A percentile compares a stretch with the other conserved stretches of the same genome.
Evolutionary conservation across 2,329 filamentous ascomycete species (phyloP).

Genomic region (Chaetomiaceae sp.): DNA sequence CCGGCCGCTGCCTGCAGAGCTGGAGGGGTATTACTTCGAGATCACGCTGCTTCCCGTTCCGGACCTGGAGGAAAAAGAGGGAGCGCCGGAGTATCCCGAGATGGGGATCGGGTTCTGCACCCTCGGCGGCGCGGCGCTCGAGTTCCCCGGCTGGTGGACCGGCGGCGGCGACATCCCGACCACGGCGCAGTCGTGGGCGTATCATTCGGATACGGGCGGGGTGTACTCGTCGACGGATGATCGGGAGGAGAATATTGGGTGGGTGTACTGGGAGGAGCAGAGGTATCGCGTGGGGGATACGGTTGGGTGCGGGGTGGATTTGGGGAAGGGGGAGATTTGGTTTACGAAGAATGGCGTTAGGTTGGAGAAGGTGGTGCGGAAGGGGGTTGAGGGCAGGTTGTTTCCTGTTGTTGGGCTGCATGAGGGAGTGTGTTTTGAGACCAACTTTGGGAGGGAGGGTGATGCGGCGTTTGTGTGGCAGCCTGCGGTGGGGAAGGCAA

Average conservation of each 20-base stretch:
- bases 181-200: conserved; percentile 15
- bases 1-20: conserved; percentile 15
- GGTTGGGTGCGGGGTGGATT: conserved; percentile 18
- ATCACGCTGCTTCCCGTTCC: conserved; percentile 5
- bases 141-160: conserved; percentile 17
- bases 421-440: conserved; percentile 10
- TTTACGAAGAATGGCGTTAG: conserved; percentile 17
- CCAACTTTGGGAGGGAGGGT: conserved; percentile 17
- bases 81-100: background rate
- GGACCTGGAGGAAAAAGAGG: background rate
- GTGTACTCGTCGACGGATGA: conserved; percentile 9
- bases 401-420: conserved; percentile 18
- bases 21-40: conserved; percentile 22
- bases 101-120: conserved; percentile 21
- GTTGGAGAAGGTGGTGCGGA: conserved; percentile 4
- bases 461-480: conserved; percentile 12
- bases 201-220: conserved; percentile 15
- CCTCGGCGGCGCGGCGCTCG: conserved; percentile 15
- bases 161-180: background rate
- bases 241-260: background rate
- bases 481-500: background rate
- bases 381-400: conserved; percentile 14
- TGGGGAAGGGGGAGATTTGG: conserved; percentile 12
- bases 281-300: conserved; percentile 13
- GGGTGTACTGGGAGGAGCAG: background rate